Evolutionary conservation across 2,329 filamentous ascomycete genomes (phyloP).

Genomic region (Scopulariopsis brevicaulis): DNA sequence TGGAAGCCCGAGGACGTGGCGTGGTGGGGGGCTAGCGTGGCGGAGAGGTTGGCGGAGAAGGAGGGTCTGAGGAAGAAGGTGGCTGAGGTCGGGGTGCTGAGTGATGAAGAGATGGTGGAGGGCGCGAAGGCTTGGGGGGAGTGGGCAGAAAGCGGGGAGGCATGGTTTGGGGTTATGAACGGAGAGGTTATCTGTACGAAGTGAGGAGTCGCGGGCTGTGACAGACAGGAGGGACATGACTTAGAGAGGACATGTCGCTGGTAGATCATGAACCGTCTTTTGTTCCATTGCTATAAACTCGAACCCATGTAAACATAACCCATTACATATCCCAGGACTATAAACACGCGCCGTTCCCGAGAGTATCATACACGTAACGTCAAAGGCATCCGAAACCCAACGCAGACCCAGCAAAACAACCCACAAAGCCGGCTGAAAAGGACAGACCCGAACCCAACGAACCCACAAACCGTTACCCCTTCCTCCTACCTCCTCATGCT

Average conservation of each 20-base stretch:
- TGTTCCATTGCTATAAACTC: not conserved
- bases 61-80: not conserved
- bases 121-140: not conserved
- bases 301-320: not conserved
- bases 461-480: not conserved
- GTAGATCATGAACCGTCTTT: not conserved
- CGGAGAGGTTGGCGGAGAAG: slow-evolving; percentile 2
- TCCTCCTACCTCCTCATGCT: slow-evolving; percentile 22
- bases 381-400: slow-evolving; percentile 6
- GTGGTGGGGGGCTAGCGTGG: slow-evolving; percentile 5
- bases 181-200: slow-evolving; percentile 4
- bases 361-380: not conserved
- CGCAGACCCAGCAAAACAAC: slow-evolving; percentile 1
- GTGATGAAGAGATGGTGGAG: not conserved
- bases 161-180: slow-evolving; percentile 6
- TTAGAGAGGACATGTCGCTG: not conserved
- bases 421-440: slow-evolving; percentile 1
- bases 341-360: not conserved
- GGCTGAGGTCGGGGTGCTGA: not conserved
- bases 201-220: not conserved
- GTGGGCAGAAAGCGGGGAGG: slow-evolving; percentile 1
- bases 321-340: not conserved
- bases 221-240: not conserved
- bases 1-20: not conserved
- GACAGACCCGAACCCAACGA: slow-evolving; percentile 1